These are phyloP conservation scores for Fusarium sp. DNA, from an alignment of 2,329 filamentous ascomycete genomes.

Conservation along the genomic window DNA sequence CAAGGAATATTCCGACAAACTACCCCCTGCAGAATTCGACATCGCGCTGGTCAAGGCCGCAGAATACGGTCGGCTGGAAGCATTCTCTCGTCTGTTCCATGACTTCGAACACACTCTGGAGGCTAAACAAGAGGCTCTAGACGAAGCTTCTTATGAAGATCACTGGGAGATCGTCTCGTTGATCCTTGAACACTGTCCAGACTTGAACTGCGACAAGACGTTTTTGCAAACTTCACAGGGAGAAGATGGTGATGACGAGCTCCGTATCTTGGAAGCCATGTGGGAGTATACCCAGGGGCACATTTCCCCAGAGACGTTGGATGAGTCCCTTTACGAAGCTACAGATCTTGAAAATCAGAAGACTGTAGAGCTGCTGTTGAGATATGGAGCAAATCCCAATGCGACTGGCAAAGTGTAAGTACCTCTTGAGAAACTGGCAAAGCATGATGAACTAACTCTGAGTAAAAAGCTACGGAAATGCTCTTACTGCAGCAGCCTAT, in stretches of 20 bases:
- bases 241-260: constrained; percentile 51
- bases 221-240: constrained; percentile 53
- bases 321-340: constrained; percentile 55
- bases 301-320: constrained; percentile 51
- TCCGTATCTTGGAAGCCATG: constrained; percentile 53
- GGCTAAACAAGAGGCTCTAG: constrained; percentile 53
- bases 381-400: constrained; percentile 55
- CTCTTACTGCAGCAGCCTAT: constrained; percentile 55
- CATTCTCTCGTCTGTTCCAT: constrained; percentile 55
- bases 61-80: constrained; percentile 55
- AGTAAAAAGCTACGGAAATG: constrained; percentile 39
- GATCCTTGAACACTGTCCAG: constrained; percentile 52
- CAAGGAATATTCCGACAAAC: constrained; percentile 55
- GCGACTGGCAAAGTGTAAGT: constrained; percentile 55
- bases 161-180: constrained; percentile 57
- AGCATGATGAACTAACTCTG: background rate
- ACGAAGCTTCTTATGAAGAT: constrained; percentile 50
- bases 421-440: accelerated
- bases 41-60: constrained; percentile 58
- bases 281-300: constrained; percentile 55
- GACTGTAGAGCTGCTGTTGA: constrained; percentile 55
- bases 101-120: constrained; percentile 51
- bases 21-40: constrained; percentile 56
- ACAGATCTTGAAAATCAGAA: constrained; percentile 56
- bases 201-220: constrained; percentile 53